Evolutionary conservation across 1,284 basidiomycete species (phyloP).

Genomic region (Pseudozyma pruni): DNA sequence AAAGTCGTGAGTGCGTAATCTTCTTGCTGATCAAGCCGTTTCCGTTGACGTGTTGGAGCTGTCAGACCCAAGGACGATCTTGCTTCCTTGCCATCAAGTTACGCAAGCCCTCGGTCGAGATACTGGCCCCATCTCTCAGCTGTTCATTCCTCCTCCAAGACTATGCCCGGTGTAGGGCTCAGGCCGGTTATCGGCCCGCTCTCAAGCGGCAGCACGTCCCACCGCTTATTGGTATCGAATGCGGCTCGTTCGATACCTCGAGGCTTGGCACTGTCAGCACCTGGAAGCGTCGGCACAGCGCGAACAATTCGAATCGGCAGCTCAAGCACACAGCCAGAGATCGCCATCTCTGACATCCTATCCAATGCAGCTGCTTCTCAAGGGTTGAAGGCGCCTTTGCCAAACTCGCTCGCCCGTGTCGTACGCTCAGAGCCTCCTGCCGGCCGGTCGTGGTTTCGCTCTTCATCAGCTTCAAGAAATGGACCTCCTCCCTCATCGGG

Average conservation of each 20-base stretch:
- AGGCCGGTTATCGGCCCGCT: constrained; percentile 5
- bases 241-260: background rate
- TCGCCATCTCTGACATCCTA: constrained; percentile 37
- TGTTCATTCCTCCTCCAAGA: too few species aligned
- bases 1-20: too few species aligned
- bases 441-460: constrained; percentile 27
- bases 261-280: background rate
- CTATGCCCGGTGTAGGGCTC: background rate
- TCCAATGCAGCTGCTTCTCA: constrained; percentile 27
- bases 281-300: constrained; percentile 1
- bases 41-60: too few species aligned
- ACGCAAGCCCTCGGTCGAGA: too few species aligned
- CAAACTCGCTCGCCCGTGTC: constrained; percentile 20
- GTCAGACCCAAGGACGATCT: too few species aligned
- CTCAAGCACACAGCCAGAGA: constrained; percentile 27
- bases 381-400: constrained; percentile 17
- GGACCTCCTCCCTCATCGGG: constrained; percentile 3
- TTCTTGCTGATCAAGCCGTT: too few species aligned
- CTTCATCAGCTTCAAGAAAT: constrained; percentile 3
- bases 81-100: too few species aligned
- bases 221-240: too few species aligned
- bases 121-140: too few species aligned
- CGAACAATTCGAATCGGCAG: constrained; percentile 29
- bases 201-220: background rate
- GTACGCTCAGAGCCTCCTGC: constrained; percentile 20